These are phyloP conservation scores for Leccinum disarticulatum DNA, from an alignment of 768 basidiomycete genomes.

Conservation along the genomic window DNA sequence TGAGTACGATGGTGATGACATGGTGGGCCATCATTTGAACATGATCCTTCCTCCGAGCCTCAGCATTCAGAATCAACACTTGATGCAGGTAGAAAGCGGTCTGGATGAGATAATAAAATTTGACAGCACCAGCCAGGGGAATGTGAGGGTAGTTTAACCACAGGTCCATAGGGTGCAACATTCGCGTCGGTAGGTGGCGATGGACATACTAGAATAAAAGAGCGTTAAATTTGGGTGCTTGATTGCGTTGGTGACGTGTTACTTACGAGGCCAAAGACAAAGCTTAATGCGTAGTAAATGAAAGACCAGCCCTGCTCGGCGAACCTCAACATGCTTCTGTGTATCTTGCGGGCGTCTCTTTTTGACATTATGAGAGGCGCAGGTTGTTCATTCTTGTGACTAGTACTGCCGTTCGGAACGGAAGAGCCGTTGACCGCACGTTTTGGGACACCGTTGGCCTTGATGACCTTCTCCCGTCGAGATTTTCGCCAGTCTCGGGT, in stretches of 20 bases:
- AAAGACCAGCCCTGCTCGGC: constrained; percentile 94
- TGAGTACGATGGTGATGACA: constrained; percentile 79
- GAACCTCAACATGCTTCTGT: constrained; percentile 79
- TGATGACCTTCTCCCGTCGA: constrained; percentile 19
- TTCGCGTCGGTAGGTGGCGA: constrained; percentile 60
- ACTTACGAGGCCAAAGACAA: constrained; percentile 81
- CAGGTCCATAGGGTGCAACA: constrained; percentile 61
- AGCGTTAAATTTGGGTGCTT: constrained; percentile 6
- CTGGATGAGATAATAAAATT: constrained; percentile 87
- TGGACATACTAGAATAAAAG: constrained; percentile 69
- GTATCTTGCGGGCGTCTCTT: constrained; percentile 59
- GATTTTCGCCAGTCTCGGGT: constrained; percentile 45
- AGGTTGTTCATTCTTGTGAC: constrained; percentile 24
- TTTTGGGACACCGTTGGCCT: constrained; percentile 28
- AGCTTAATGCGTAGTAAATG: constrained; percentile 76
- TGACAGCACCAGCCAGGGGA: constrained; percentile 75
- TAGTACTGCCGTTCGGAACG: constrained; percentile 32
- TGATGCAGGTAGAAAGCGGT: constrained; percentile 91
- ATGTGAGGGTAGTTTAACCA: constrained; percentile 86
- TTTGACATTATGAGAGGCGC: constrained; percentile 23
- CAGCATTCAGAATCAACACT: constrained; percentile 88
- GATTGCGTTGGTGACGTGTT: constrained; percentile 11
- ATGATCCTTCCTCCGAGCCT: constrained; percentile 90
- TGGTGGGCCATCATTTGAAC: constrained; percentile 97
- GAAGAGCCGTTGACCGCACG: constrained; percentile 22